Base-by-base conservation (phyloP, 1,284 basidiomycete species). In the Schizophyllum commune region DNA sequence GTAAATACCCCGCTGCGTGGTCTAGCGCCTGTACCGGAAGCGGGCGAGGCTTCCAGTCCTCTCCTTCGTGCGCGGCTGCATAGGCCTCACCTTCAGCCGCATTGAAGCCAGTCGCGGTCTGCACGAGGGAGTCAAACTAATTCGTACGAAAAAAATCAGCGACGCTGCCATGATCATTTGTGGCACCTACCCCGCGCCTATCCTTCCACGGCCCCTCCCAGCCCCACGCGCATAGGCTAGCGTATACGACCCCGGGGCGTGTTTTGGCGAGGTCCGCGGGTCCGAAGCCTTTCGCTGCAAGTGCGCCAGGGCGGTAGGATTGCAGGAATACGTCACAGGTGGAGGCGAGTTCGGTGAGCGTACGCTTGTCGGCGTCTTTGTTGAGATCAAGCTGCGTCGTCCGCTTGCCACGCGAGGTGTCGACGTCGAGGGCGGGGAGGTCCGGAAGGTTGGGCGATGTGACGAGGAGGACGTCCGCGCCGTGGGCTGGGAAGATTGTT, bases 101-200 rank as follows among this genome's bases (percentile, higher is more conserved):
- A 61, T 87, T 88, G 69, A 87, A 83, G 0, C 86, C 87, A 0
- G 78, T 80, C 0, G 84, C 83, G 0, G 84, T 86, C 70, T 89
- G 86, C 0, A 86, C 82, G 2, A 89, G 74, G 0, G 85, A 87
- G 66, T 89, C 86, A 63, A 88, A 89, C 84, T 85, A 22, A 1
- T 27, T 21, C 33, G 51, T 63, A 27, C 52, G 32, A 20, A 22
- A 22, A 15, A 55, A 27, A 13, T 5, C 2, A 53, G 22, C 11
- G 60, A 27, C 21, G 39, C 9, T 27, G 27, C 27, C 27, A 27
- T 27, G 5, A 3, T 27, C 52, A 27, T 51, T 58, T 19, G 21
- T 57, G 61, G 9, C 11, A 69, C 76, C 60, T 69, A 84, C 84
- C 1, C 84, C 86, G 52, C 83, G 75, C 13, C 78, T 72, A 57